Evolutionary conservation across 495 filamentous ascomycete species (phyloP).

Genomic region (Hypoxylon crocopeplum): DNA sequence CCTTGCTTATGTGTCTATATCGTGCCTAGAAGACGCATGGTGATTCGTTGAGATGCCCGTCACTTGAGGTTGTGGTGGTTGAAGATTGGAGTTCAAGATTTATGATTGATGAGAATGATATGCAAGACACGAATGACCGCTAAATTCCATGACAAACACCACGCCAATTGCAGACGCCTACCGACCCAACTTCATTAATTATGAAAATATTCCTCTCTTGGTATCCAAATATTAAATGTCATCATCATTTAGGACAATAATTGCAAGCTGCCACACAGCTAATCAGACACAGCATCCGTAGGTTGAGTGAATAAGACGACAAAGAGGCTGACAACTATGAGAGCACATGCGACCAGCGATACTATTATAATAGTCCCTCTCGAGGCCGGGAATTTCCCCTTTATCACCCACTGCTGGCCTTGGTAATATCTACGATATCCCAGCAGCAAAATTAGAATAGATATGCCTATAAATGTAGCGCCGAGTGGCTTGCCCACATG

Average conservation of each 20-base stretch:
- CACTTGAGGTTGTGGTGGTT: slow-evolving; percentile 11
- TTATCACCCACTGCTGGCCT: slow-evolving; percentile 84
- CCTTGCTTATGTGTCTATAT: no score
- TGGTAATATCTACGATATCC: slow-evolving; percentile 72
- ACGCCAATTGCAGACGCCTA: not conserved
- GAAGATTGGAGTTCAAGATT: slow-evolving; percentile 17
- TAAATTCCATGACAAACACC: not conserved
- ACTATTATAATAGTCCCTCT: slow-evolving; percentile 84
- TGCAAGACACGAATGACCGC: not conserved
- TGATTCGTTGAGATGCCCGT: not conserved
- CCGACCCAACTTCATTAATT: slow-evolving; percentile 3
- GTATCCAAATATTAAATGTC: not conserved
- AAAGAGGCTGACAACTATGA: slow-evolving; percentile 74
- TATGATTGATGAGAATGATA: slow-evolving; percentile 7
- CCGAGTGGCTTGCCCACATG: slow-evolving; percentile 92
- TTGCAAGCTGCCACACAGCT: slow-evolving; percentile 4
- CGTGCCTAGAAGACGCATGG: no score
- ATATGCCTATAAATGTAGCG: slow-evolving; percentile 87
- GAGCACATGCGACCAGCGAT: slow-evolving; percentile 68
- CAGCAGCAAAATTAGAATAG: slow-evolving; percentile 82
- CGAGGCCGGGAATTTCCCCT: slow-evolving; percentile 93
- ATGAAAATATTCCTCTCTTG: not conserved
- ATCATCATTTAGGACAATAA: not conserved
- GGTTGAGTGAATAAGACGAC: slow-evolving; percentile 74
- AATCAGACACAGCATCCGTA: slow-evolving; percentile 49